phyloP scores from a whole-genome alignment of 140 eudicot species.

The Cichorium intybus region DNA sequence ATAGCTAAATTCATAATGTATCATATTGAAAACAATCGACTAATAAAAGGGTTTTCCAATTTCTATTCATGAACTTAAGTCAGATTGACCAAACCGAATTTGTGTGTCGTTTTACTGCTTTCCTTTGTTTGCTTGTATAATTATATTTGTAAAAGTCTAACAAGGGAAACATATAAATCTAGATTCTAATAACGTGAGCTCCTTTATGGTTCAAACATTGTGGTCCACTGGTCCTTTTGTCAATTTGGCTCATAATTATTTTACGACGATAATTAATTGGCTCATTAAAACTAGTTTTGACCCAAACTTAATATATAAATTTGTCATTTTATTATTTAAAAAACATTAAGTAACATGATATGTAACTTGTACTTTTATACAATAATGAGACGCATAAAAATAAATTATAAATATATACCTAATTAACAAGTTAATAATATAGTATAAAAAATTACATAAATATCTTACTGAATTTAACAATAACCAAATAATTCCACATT shows the following conservation, averaged over 20 bases:
- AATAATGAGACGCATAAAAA: not conserved
- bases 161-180: not conserved
- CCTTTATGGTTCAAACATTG: not conserved
- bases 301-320: not conserved
- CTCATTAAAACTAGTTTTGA: slow-evolving; percentile 8
- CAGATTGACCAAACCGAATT: too few species aligned
- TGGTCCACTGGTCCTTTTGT: not conserved
- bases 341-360: not conserved
- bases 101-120: too few species aligned
- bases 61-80: too few species aligned
- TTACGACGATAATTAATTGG: not conserved
- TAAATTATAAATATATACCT: too few species aligned
- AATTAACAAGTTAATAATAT: too few species aligned
- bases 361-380: too few species aligned
- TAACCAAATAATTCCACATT: too few species aligned
- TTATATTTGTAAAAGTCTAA: not conserved
- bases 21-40: too few species aligned
- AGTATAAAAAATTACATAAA: not conserved
- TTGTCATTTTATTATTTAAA: not conserved
- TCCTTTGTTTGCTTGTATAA: too few species aligned
- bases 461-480: not conserved
- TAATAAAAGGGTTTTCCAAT: too few species aligned
- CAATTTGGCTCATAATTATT: not conserved
- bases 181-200: slow-evolving; percentile 1
- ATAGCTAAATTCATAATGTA: too few species aligned